phyloP scores from a whole-genome alignment of 2,329 filamentous ascomycete genomes.

The Cordyceps sp. region DNA sequence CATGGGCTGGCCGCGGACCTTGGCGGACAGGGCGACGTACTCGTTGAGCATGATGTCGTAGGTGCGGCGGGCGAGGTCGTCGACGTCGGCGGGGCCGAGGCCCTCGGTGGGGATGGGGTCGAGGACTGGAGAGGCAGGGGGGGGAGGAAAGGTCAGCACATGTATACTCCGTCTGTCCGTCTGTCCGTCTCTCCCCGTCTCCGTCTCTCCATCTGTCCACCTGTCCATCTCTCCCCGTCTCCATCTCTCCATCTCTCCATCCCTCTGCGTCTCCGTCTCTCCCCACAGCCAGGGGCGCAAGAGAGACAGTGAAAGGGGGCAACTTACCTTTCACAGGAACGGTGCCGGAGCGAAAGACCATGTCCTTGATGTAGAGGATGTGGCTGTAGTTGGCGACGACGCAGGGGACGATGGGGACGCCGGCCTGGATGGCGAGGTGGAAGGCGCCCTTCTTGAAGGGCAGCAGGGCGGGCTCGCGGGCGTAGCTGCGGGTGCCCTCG shows the following conservation, averaged over 20 bases:
- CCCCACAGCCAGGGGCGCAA: neutral
- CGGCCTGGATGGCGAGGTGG: constrained; percentile 84
- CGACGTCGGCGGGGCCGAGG: constrained; percentile 60
- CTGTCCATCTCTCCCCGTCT: neutral
- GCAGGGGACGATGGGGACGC: constrained; percentile 81
- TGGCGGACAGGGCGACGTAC: constrained; percentile 34
- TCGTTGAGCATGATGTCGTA: constrained; percentile 62
- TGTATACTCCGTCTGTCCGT: neutral
- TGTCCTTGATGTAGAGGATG: constrained; percentile 45
- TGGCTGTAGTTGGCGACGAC: constrained; percentile 69
- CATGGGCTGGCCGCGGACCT: constrained; percentile 25
- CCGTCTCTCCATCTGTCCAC: neutral
- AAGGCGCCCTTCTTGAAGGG: constrained; percentile 99
- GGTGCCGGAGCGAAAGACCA: constrained; percentile 48
- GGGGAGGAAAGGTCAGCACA: neutral
- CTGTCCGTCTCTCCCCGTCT: neutral
- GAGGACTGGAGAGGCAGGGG: constrained; percentile 36
- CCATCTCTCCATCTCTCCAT: neutral
- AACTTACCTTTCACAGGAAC: constrained; percentile 59
- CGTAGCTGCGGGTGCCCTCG: constrained; percentile 86
- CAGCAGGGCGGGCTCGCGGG: constrained; percentile 61
- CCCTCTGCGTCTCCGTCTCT: neutral
- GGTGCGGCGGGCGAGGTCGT: constrained; percentile 50
- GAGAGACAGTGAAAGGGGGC: neutral
- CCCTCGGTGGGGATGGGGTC: constrained; percentile 64